A percentile compares a stretch with the other conserved stretches of the same genome.
These are phyloP conservation scores for Eucommia ulmoides DNA, from an alignment of 257 asterid genomes.

Conservation along the genomic window DNA sequence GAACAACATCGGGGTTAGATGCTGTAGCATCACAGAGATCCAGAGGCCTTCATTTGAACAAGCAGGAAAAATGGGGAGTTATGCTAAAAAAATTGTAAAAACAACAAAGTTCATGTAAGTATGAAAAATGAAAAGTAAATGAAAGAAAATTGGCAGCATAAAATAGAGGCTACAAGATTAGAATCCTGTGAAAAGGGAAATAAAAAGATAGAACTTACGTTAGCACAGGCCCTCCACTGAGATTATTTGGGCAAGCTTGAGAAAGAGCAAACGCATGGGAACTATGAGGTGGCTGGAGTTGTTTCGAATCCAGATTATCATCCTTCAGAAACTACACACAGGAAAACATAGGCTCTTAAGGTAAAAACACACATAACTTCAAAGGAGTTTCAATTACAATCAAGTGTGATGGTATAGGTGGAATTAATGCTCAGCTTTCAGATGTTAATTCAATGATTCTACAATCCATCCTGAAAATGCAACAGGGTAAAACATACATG, in stretches of 20 bases:
- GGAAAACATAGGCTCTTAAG: slow-evolving; percentile 5
- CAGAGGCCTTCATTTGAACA: slow-evolving; percentile 59
- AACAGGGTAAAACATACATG: slow-evolving; percentile 63
- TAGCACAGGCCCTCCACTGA: slow-evolving; percentile 53
- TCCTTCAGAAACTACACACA: slow-evolving; percentile 21
- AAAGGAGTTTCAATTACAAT: neutral
- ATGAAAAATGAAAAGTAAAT: neutral
- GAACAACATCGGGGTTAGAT: slow-evolving; percentile 42
- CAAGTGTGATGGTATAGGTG: neutral
- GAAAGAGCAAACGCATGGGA: slow-evolving; percentile 76
- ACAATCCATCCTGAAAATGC: neutral
- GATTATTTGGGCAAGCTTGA: slow-evolving; percentile 68
- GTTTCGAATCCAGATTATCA: slow-evolving; percentile 75
- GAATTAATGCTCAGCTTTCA: neutral
- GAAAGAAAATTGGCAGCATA: neutral
- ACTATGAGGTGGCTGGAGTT: slow-evolving; percentile 66
- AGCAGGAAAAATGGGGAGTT: slow-evolving; percentile 9
- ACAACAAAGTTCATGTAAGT: slow-evolving; percentile 5
- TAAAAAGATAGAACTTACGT: slow-evolving; percentile 46
- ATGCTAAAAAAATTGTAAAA: no score
- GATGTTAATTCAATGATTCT: neutral
- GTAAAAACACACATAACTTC: slow-evolving; percentile 6
- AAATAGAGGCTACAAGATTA: neutral
- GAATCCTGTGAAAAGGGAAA: neutral
- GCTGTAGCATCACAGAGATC: slow-evolving; percentile 59